phyloP scores from a whole-genome alignment of 1,139 yeast genomes.

The Scheffersomyces lignicola region DNA sequence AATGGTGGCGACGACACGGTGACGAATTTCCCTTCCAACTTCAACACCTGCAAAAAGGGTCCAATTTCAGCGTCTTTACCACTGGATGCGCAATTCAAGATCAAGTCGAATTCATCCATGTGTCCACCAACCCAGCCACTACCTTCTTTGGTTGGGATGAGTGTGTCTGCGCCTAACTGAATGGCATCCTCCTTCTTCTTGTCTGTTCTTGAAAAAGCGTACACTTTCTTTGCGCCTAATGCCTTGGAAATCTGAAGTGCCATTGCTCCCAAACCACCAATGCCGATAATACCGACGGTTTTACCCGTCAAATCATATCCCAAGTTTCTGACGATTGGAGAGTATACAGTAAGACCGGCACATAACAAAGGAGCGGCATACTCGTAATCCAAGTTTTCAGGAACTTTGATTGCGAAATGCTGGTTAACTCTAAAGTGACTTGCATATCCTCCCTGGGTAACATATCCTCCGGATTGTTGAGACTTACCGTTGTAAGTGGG shows the following conservation, averaged over 20 bases:
- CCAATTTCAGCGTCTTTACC: conserved; percentile 23
- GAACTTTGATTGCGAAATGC: conserved; percentile 48
- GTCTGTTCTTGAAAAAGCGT: conserved; percentile 51
- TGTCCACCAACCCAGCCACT: conserved; percentile 35
- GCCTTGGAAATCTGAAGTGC: conserved; percentile 58
- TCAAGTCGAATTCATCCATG: conserved; percentile 40
- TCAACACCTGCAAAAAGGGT: conserved; percentile 21
- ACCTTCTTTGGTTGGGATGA: conserved; percentile 48
- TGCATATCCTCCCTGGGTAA: conserved; percentile 57
- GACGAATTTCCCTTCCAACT: conserved; percentile 24
- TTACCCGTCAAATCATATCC: conserved; percentile 37
- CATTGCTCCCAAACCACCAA: conserved; percentile 65
- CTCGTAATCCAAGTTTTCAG: conserved; percentile 40
- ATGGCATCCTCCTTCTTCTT: conserved; percentile 52
- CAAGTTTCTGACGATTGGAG: conserved; percentile 46
- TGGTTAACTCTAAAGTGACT: conserved; percentile 49
- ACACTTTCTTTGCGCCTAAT: conserved; percentile 52
- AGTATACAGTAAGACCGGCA: conserved; percentile 54
- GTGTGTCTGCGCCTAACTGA: conserved; percentile 53
- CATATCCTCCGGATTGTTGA: conserved; percentile 43
- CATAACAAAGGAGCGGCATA: conserved; percentile 53
- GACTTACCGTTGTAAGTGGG: conserved; percentile 38
- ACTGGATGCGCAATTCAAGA: conserved; percentile 53
- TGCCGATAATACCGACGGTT: conserved; percentile 55
- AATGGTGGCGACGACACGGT: conserved; percentile 26